phyloP scores from a whole-genome alignment of 805 yeast genomes.

The Saccharomyces kudriavzevii region DNA sequence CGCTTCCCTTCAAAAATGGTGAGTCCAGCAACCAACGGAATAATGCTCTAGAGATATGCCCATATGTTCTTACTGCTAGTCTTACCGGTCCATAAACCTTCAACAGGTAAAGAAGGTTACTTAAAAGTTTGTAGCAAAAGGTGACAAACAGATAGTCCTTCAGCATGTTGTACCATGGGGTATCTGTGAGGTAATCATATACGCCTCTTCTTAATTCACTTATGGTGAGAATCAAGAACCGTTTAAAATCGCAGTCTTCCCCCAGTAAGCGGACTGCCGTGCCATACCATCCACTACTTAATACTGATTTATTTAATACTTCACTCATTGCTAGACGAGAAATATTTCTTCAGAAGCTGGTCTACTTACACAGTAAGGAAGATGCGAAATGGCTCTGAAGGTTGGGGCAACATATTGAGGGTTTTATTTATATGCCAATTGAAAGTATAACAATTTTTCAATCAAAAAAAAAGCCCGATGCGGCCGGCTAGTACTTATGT shows the following conservation, averaged over 20 bases:
- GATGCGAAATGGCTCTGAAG: not conserved
- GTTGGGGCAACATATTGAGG: not conserved
- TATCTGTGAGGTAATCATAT: not conserved
- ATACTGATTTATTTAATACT: not conserved
- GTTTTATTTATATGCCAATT: not conserved
- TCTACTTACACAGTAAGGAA: not conserved
- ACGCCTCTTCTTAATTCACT: not conserved
- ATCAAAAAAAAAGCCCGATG: not conserved
- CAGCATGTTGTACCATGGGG: conserved; percentile 11
- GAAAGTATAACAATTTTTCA: not conserved
- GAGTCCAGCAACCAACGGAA: conserved; percentile 34
- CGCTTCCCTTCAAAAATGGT: conserved; percentile 48
- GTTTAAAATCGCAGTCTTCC: not conserved
- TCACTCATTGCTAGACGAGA: not conserved
- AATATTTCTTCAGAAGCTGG: not conserved
- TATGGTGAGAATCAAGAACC: not conserved
- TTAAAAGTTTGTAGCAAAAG: conserved; percentile 7
- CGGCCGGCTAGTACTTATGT: not conserved
- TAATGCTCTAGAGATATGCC: conserved; percentile 15
- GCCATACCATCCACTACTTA: not conserved
- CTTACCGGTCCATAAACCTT: conserved; percentile 37
- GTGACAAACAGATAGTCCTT: conserved; percentile 21
- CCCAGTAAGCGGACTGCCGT: not conserved
- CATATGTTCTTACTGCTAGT: conserved; percentile 14
- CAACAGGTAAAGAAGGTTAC: conserved; percentile 10